These are phyloP conservation scores for Alternaria incomplexa DNA, from an alignment of 2,329 filamentous ascomycete species.

Conservation along the genomic window DNA sequence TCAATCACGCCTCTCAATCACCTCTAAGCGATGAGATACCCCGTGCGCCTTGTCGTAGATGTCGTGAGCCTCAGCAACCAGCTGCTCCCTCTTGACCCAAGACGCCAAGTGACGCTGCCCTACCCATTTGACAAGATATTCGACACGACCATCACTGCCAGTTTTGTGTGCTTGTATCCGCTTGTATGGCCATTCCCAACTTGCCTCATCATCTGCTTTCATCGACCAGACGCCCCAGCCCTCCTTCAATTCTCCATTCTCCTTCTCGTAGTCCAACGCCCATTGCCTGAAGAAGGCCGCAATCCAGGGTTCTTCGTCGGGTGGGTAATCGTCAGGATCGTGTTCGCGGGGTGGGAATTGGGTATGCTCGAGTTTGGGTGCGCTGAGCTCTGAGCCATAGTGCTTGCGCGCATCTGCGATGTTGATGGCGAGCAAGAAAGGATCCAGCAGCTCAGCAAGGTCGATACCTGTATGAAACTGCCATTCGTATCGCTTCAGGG, in stretches of 20 bases:
- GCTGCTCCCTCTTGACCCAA: slow-evolving; percentile 12
- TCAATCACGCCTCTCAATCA: neutral
- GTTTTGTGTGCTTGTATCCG: slow-evolving; percentile 15
- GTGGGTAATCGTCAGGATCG: neutral
- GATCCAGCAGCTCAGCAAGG: slow-evolving; percentile 14
- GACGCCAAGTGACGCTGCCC: slow-evolving; percentile 14
- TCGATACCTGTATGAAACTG: slow-evolving; percentile 21
- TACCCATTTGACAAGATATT: slow-evolving; percentile 23
- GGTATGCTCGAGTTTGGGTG: neutral
- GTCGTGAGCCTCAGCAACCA: neutral
- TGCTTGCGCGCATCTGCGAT: neutral
- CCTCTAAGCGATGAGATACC: neutral
- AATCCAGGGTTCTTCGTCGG: slow-evolving; percentile 22
- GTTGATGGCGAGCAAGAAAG: neutral
- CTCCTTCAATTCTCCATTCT: slow-evolving; percentile 19
- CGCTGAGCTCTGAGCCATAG: neutral
- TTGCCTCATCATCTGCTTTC: slow-evolving; percentile 5
- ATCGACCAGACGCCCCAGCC: slow-evolving; percentile 18
- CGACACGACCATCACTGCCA: neutral
- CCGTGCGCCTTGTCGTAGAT: slow-evolving; percentile 8
- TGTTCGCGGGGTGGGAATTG: neutral
- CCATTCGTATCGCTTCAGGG: slow-evolving; percentile 21
- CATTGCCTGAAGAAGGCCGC: slow-evolving; percentile 20
- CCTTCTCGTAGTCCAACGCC: slow-evolving; percentile 21
- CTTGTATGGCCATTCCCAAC: slow-evolving; percentile 25